Percentiles rank a stretch among this genome's conserved stretches.
Evolutionary conservation across 176 grass and related monocot species (phyloP).

Genomic region (Eragrostis curvula): DNA sequence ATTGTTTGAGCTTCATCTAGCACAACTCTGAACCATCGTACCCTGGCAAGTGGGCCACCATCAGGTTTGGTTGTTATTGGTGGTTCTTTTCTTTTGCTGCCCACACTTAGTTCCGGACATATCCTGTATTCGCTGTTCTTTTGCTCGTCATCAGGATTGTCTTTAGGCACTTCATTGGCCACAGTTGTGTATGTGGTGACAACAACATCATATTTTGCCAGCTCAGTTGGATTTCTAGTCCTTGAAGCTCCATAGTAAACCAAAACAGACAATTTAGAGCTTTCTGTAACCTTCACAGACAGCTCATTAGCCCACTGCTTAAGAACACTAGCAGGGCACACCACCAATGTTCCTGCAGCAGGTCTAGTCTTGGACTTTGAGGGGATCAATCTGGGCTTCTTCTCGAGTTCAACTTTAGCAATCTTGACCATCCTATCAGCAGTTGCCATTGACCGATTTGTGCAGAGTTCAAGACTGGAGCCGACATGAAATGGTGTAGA

Average conservation of each 20-base stretch:
- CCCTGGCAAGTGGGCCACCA: conserved; percentile 82
- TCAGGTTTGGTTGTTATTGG: conserved; percentile 38
- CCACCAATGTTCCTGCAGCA: conserved; percentile 84
- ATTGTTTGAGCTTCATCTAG: conserved; percentile 98
- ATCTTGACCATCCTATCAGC: conserved; percentile 27
- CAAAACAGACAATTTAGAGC: conserved; percentile 75
- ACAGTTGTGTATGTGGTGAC: conserved; percentile 90
- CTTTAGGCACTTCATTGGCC: conserved; percentile 79
- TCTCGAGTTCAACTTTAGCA: conserved; percentile 41
- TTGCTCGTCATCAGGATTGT: conserved; percentile 61
- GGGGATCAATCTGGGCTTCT: conserved; percentile 27
- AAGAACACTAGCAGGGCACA: conserved; percentile 90
- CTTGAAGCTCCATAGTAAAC: conserved; percentile 93
- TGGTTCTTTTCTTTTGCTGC: conserved; percentile 62
- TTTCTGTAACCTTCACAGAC: conserved; percentile 65
- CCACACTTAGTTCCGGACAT: conserved; percentile 47
- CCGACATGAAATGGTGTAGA: not conserved
- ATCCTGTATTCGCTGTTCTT: conserved; percentile 48
- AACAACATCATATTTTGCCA: conserved; percentile 89
- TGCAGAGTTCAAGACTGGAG: not conserved
- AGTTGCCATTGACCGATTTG: not conserved
- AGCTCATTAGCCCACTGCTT: conserved; percentile 91
- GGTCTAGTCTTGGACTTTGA: conserved; percentile 47
- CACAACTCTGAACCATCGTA: conserved; percentile 92
- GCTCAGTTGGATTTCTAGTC: conserved; percentile 70